Evolutionary conservation across 2,329 filamentous ascomycete genomes (phyloP).

Genomic region (Fusarium acutatum): DNA sequence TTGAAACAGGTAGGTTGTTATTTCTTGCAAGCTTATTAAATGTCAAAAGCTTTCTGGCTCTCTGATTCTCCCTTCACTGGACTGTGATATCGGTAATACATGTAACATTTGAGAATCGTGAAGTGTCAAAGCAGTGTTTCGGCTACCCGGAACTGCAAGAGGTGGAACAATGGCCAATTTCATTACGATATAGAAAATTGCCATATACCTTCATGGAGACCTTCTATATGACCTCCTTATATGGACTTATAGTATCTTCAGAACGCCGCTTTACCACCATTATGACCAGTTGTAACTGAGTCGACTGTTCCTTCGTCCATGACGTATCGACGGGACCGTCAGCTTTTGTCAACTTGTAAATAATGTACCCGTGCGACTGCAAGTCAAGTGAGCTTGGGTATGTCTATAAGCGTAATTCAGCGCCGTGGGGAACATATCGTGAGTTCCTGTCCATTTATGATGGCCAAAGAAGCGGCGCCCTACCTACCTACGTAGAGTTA

Average conservation of each 20-base stretch:
- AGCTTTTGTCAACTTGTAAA: not conserved
- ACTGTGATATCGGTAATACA: not conserved
- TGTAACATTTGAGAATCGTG: not conserved
- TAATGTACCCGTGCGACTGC: rapidly evolving
- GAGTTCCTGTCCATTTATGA: not conserved
- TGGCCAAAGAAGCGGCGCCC: not conserved
- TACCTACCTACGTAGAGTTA: not conserved
- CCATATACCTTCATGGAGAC: not conserved
- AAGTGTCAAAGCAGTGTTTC: not conserved
- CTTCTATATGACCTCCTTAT: not conserved
- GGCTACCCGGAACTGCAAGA: not conserved
- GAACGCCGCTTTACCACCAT: not conserved
- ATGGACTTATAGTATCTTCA: not conserved
- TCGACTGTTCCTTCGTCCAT: rapidly evolving
- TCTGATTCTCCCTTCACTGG: rapidly evolving
- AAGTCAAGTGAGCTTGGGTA: not conserved
- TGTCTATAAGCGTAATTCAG: rapidly evolving
- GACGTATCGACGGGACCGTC: not conserved
- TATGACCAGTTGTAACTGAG: not conserved
- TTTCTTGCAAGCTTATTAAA: rapidly evolving
- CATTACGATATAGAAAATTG: not conserved
- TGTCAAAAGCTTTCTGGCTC: rapidly evolving
- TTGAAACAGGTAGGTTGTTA: not conserved
- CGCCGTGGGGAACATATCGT: not conserved
- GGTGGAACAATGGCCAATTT: not conserved